phyloP scores from a whole-genome alignment of 2,329 filamentous ascomycete genomes.

The Ophiostoma perfectum region DNA sequence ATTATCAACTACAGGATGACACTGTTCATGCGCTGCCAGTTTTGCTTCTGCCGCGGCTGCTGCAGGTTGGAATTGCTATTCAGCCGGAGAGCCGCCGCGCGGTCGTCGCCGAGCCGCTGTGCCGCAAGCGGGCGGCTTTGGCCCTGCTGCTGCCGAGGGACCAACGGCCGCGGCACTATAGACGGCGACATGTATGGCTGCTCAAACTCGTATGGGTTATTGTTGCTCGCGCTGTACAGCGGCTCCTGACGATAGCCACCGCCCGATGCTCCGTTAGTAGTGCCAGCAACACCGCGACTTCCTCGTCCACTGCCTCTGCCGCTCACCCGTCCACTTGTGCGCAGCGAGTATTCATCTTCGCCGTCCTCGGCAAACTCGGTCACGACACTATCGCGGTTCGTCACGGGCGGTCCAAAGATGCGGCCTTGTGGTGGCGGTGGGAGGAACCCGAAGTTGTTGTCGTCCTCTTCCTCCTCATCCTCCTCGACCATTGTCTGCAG shows the following conservation, averaged over 20 bases:
- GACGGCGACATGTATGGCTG: constrained; percentile 18
- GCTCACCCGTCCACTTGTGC: background rate
- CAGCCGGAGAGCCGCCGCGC: background rate
- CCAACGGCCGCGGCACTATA: constrained; percentile 1
- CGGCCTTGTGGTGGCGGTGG: background rate
- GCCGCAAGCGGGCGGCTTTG: background rate
- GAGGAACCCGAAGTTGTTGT: background rate
- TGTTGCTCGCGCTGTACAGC: background rate
- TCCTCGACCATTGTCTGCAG: constrained; percentile 3
- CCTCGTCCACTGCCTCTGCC: background rate
- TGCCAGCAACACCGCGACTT: background rate
- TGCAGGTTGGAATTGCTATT: too few relatives aligned
- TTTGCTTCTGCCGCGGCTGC: background rate
- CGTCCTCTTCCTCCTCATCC: background rate
- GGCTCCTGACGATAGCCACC: background rate
- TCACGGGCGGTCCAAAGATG: constrained; percentile 12
- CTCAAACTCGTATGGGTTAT: constrained; percentile 1
- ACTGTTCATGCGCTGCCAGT: constrained; percentile 9
- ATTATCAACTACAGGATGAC: background rate
- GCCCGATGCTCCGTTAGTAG: background rate
- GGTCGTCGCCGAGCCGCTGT: background rate
- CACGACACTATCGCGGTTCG: constrained; percentile 40
- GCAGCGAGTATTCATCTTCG: constrained; percentile 28
- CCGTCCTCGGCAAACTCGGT: constrained; percentile 52
- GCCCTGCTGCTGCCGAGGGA: too few relatives aligned